Conservation (phyloP, 139 green algal genomes). For the Micractinium conductrix region DNA sequence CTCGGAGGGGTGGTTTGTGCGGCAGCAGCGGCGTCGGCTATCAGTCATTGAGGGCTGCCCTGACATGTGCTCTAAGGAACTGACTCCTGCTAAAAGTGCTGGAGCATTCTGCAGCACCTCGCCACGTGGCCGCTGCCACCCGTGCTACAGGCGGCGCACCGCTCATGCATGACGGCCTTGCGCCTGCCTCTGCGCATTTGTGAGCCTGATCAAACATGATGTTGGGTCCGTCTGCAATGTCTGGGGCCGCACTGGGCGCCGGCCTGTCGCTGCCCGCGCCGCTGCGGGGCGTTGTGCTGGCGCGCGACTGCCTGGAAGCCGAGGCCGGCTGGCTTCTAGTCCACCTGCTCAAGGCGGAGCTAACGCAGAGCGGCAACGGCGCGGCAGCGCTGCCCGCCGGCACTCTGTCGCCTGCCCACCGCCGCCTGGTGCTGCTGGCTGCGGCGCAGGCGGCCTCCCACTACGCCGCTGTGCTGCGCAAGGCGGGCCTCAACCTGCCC, state of each 20-base stretch:
- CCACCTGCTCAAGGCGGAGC: neutral
- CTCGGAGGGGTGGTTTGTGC: no score
- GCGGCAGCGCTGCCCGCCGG: neutral
- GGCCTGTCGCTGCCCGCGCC: neutral
- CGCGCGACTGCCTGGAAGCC: conserved; percentile 23
- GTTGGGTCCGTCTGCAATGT: no score
- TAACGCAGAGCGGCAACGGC: neutral
- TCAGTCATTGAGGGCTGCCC: no score
- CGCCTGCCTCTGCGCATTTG: no score
- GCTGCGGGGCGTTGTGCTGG: neutral
- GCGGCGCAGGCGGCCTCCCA: neutral
- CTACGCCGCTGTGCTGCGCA: conserved; percentile 20
- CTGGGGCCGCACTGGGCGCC: no score
- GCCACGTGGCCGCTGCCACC: no score
- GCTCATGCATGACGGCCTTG: no score
- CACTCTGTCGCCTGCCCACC: neutral
- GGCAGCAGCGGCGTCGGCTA: no score
- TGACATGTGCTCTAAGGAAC: no score
- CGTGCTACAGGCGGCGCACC: neutral
- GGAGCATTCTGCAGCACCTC: no score
- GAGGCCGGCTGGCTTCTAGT: conserved; percentile 8
- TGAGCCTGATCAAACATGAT: no score
- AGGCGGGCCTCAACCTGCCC: conserved; percentile 1
- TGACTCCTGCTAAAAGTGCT: no score
- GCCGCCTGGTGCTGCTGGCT: conserved; percentile 13